A percentile compares a stretch with the other conserved stretches of the same genome.
These are phyloP conservation scores for Chrysopogon serrulatus DNA, from an alignment of 176 grass and related monocot species.

Conservation along the genomic window DNA sequence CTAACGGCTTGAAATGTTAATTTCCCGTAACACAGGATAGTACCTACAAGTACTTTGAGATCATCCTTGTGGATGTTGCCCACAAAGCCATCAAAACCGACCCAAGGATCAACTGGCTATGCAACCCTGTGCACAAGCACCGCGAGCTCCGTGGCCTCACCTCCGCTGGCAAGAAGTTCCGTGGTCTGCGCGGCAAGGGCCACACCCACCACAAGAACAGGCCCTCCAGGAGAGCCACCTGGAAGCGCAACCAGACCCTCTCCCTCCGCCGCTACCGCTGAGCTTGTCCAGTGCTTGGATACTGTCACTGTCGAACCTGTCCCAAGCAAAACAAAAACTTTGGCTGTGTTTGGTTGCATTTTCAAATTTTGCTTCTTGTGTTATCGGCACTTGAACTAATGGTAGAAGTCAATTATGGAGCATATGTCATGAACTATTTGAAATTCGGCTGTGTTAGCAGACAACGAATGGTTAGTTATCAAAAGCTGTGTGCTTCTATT, in stretches of 20 bases:
- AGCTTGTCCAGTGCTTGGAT: conserved; percentile 1
- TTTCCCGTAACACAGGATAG: conserved; percentile 28
- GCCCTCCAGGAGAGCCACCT: conserved; percentile 76
- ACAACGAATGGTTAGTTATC: neutral
- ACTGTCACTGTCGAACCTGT: neutral
- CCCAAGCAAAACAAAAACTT: neutral
- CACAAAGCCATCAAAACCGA: conserved; percentile 59
- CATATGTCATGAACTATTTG: conserved; percentile 18
- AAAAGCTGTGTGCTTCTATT: neutral
- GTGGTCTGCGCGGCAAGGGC: conserved; percentile 80
- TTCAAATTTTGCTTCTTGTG: conserved; percentile 45
- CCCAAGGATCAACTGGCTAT: conserved; percentile 85
- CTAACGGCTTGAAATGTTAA: neutral
- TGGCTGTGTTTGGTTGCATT: conserved; percentile 16
- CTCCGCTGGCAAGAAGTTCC: conserved; percentile 81
- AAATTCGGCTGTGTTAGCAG: neutral
- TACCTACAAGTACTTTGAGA: conserved; percentile 66
- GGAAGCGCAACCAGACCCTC: conserved; percentile 84
- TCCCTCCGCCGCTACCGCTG: conserved; percentile 84
- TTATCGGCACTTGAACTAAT: conserved; percentile 24
- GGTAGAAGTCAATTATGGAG: neutral
- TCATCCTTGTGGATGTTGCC: conserved; percentile 68
- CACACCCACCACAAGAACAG: conserved; percentile 55
- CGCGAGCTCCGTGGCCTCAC: conserved; percentile 85
- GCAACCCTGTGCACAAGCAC: conserved; percentile 79